Base-by-base conservation (phyloP, 2,329 filamentous ascomycete genomes). In the Aspergillus fructus region DNA sequence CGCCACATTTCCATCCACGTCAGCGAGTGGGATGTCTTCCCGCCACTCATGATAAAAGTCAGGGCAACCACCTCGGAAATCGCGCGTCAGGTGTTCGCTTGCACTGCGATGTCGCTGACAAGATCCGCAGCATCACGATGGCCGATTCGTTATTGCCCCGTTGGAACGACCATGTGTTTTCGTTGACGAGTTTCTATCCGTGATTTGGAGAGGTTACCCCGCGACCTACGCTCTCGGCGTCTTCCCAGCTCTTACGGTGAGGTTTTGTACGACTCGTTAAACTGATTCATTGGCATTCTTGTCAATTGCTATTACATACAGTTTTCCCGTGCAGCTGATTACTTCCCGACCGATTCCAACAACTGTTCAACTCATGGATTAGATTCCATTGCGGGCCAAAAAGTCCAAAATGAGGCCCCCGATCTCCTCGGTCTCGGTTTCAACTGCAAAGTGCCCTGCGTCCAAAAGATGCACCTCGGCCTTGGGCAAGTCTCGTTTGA, bases 371-470 rank as follows among this genome's bases (percentile, higher is more conserved):
- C 27, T 11, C 24, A 3, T 30, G 27, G 9, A 19, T 51, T 11
- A 54, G 13, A 58, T 58, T 13, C 46, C 46, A 46, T 54, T 45
- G 1, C 17, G 27, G 9, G 3, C 50, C 58, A 78, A 65, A 56
- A 78, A 78, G 3, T 65, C 63, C 57, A 75, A 39, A 6, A 79
- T 72, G 53, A 72, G 57, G 30, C 60, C 52, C 3, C 68, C 75
- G 60, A 80, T 72, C 40, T 75, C 64, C 48, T 66, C 66, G 4
- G 69, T 65, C 48, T 77, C 68, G 55, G 71, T 78, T 64, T 79
- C 77, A 11, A 72, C 64, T 13, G 82, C 80, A 74, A 86, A 86
- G 71, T 86, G 83, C 0, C 82, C 83, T 2, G 78, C 79, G 66
- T 86, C 82, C 42, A 86, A 64, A 49, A 81, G 72, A 59, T 77